phyloP scores from a whole-genome alignment of 257 asterid species.

The Knoxia roxburghii region DNA sequence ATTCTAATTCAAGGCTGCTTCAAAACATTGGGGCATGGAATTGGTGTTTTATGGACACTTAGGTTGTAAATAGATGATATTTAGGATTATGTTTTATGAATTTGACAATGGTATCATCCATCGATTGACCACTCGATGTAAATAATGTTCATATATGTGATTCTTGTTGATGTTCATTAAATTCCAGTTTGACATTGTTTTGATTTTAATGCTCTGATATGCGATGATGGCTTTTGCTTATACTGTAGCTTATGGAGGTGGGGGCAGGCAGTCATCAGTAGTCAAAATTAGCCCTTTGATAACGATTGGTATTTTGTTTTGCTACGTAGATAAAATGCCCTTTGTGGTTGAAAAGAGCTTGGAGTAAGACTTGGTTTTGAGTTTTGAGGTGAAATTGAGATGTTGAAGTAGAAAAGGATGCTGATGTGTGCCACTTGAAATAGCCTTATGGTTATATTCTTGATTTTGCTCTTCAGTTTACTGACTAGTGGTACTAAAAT shows the following conservation, averaged over 20 bases:
- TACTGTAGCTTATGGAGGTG: background rate
- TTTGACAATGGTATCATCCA: background rate
- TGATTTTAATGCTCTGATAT: background rate
- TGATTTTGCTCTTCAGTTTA: background rate
- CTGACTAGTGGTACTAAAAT: too few relatives aligned
- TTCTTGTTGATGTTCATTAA: background rate
- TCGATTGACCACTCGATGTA: constrained; percentile 17
- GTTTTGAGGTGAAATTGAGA: background rate
- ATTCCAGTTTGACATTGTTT: background rate
- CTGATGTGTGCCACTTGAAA: background rate
- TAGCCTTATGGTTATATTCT: too few relatives aligned
- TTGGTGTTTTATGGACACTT: constrained; percentile 11
- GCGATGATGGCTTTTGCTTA: background rate
- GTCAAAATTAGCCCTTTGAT: background rate
- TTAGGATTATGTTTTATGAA: constrained; percentile 5
- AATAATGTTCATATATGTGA: constrained; percentile 15
- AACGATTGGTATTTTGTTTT: too few relatives aligned
- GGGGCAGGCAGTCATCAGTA: background rate
- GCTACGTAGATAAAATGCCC: too few relatives aligned
- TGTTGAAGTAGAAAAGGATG: background rate
- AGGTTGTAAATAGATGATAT: constrained; percentile 29
- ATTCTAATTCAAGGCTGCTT: too few relatives aligned
- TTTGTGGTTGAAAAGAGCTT: too few relatives aligned
- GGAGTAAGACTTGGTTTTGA: too few relatives aligned
- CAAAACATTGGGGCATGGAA: background rate